phyloP scores from a whole-genome alignment of 805 yeast genomes.

The Suhomyces tanzawaensis region DNA sequence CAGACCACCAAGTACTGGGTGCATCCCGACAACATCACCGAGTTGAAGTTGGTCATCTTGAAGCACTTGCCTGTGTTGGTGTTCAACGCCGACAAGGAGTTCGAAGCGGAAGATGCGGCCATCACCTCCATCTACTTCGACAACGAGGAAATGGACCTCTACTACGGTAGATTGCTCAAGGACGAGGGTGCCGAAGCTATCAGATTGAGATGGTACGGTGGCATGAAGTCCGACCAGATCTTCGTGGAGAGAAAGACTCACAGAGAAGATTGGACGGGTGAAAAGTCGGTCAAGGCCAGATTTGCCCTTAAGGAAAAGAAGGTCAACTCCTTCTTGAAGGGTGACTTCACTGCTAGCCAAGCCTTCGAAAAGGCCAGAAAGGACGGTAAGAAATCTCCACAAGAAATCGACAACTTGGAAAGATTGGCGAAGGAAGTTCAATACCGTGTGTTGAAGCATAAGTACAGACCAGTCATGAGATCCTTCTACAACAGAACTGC shows the following conservation, averaged over 20 bases:
- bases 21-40: slow-evolving; percentile 97
- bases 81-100: slow-evolving; percentile 94
- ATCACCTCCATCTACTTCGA: slow-evolving; percentile 97
- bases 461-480: slow-evolving; percentile 89
- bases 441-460: slow-evolving; percentile 79
- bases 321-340: slow-evolving; percentile 79
- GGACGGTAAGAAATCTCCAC: slow-evolving; percentile 82
- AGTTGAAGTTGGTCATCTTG: slow-evolving; percentile 84
- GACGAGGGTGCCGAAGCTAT: slow-evolving; percentile 99
- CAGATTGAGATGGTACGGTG: slow-evolving; percentile 98
- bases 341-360: slow-evolving; percentile 82
- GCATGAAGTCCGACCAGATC: slow-evolving; percentile 87
- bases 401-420: slow-evolving; percentile 90
- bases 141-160: slow-evolving; percentile 82
- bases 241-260: slow-evolving; percentile 98
- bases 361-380: slow-evolving; percentile 90
- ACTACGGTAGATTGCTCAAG: slow-evolving; percentile 90
- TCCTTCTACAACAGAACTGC: slow-evolving; percentile 98
- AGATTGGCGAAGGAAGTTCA: slow-evolving; percentile 92
- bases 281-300: slow-evolving; percentile 97
- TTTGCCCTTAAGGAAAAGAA: slow-evolving; percentile 89
- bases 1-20: slow-evolving; percentile 99
- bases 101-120: slow-evolving; percentile 91
- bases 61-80: slow-evolving; percentile 97
- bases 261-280: slow-evolving; percentile 99